These are phyloP conservation scores for Oryza glumipatula DNA, from an alignment of 176 grass and related monocot genomes.

Conservation along the genomic window DNA sequence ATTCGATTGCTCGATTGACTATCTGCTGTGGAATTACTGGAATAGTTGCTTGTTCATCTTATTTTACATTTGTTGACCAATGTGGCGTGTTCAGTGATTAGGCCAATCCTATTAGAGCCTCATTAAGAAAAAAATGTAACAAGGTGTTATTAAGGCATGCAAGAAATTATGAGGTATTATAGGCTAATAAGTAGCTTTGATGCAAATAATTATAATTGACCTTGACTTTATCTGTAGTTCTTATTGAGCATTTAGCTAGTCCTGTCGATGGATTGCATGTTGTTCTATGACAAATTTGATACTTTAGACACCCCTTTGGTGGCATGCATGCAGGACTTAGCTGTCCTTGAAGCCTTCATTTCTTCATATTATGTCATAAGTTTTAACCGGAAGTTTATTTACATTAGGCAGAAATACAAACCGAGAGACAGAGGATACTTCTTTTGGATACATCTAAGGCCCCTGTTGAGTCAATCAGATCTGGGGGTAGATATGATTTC, in stretches of 20 bases:
- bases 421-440: conserved; percentile 84
- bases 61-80: neutral
- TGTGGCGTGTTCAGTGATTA: neutral
- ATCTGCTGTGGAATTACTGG: neutral
- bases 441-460: conserved; percentile 93
- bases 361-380: conserved; percentile 29
- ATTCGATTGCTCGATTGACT: neutral
- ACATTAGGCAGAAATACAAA: conserved; percentile 94
- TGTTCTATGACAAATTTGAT: neutral
- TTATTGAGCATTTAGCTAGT: neutral
- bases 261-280: conserved; percentile 11
- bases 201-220: neutral
- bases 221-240: conserved; percentile 1
- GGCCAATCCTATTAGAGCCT: neutral
- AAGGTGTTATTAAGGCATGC: neutral
- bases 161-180: neutral
- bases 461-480: conserved; percentile 90
- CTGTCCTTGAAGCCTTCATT: conserved; percentile 21
- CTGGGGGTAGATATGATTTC: conserved; percentile 97
- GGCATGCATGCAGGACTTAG: conserved; percentile 18
- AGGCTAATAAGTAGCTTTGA: conserved; percentile 1
- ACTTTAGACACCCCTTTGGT: neutral
- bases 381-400: conserved; percentile 34
- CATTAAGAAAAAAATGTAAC: neutral
- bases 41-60: conserved; percentile 7